Base-by-base conservation (phyloP, 1,139 yeast genomes). In the Eremothecium gossypii region DNA sequence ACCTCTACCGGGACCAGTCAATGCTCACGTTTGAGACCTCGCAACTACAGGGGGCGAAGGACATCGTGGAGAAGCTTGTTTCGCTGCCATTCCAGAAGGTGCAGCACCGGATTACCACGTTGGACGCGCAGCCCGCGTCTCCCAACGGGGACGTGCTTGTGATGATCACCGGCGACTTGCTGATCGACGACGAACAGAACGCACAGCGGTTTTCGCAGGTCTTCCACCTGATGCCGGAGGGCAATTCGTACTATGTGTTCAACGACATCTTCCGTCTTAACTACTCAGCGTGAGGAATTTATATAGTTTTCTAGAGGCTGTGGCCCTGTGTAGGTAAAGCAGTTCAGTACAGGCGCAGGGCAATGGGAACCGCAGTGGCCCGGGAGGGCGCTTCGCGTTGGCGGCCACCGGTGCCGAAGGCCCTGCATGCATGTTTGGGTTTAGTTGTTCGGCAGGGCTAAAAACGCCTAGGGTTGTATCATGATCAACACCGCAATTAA, bases 111-210 rank as follows among this genome's bases (percentile, higher is more conserved):
- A 82, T 91, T 61, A 79, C 94, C 44, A 89, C 98, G 39, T 75
- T 91, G 59, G 98, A 91, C 61, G 98, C 97, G 40, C 99, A 91
- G 70, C 98, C 98, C 39, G 96, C 93, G 33, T 83, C 95, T 48
- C 85, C 95, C 47, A 76, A 71, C 55, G 96, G 96, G 49, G 97
- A 89, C 61, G 95, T 91, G 46, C 74, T 91, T 58, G 97, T 89
- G 45, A 83, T 91, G 95, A 97, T 91, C 55, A 91, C 99, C 43
- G 99, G 99, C 51, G 96, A 86, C 66, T 76, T 91, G 54, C 68
- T 87, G 54, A 66, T 70, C 56, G 99, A 91, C 63, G 97, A 89
- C 50, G 97, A 91, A 69, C 83, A 80, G 61, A 86, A 86, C 66
- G 79, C 97, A 45, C 96, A 89, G 69, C 80, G 95, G 68, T 91